Evolutionary conservation across 192 early-diverging fungal species (phyloP).

Genomic region (Entomortierella beljakovae): DNA sequence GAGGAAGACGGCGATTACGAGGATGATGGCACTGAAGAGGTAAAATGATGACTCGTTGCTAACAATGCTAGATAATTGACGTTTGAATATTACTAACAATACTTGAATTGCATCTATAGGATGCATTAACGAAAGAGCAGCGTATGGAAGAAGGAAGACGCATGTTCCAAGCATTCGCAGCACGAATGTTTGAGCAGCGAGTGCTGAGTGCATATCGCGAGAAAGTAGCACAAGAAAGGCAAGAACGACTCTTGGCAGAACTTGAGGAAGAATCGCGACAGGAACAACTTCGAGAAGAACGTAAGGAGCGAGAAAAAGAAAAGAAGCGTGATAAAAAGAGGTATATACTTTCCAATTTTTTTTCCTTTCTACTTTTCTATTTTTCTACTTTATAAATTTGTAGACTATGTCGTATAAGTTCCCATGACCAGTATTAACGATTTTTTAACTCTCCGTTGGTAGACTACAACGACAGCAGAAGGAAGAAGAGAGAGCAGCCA

Average conservation of each 20-base stretch:
- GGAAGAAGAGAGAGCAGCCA: slow-evolving; percentile 71
- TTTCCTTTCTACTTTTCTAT: too few species aligned
- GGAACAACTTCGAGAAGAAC: slow-evolving; percentile 66
- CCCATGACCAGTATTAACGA: not conserved
- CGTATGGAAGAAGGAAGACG: slow-evolving; percentile 92
- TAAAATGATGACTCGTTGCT: slow-evolving; percentile 2
- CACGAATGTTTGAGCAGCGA: slow-evolving; percentile 97
- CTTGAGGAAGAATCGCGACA: slow-evolving; percentile 86
- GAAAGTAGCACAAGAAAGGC: slow-evolving; percentile 91
- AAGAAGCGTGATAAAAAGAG: slow-evolving; percentile 82
- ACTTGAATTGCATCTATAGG: slow-evolving; percentile 54
- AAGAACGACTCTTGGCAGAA: slow-evolving; percentile 88
- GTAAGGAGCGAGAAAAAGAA: slow-evolving; percentile 74
- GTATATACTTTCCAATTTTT: slow-evolving; percentile 48
- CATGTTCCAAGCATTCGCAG: slow-evolving; percentile 97
- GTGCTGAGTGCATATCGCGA: slow-evolving; percentile 94
- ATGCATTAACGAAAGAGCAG: slow-evolving; percentile 83
- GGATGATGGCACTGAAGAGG: slow-evolving; percentile 67
- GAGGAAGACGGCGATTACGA: slow-evolving; percentile 74
- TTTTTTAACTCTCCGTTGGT: not conserved
- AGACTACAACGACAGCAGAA: slow-evolving; percentile 78
- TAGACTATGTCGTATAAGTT: not conserved
- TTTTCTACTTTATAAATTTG: too few species aligned
- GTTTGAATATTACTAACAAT: not conserved
- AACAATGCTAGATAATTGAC: not conserved